Percentiles rank a stretch among this genome's conserved stretches.
Evolutionary conservation across 768 basidiomycete species (phyloP).

Genomic region (Strobilomyces confusus): DNA sequence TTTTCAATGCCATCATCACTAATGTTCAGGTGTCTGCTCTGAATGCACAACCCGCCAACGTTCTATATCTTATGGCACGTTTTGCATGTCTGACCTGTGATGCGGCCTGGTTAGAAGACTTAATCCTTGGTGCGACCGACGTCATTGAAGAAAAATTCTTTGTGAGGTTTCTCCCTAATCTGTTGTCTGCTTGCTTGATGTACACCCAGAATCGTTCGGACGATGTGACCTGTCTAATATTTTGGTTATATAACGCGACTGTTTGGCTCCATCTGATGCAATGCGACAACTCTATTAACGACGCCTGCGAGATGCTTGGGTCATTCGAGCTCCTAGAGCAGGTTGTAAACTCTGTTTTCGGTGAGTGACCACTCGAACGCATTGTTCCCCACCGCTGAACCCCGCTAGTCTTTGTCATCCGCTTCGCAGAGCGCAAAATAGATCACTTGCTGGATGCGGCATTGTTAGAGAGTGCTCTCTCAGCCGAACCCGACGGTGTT

Average conservation of each 20-base stretch:
- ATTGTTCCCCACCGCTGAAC: constrained; percentile 4
- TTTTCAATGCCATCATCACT: constrained; percentile 79
- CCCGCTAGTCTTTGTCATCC: constrained; percentile 83
- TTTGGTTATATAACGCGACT: constrained; percentile 93
- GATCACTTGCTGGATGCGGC: constrained; percentile 81
- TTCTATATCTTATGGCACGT: constrained; percentile 82
- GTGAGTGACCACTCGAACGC: constrained; percentile 38
- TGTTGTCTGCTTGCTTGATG: constrained; percentile 9
- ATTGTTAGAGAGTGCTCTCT: constrained; percentile 77
- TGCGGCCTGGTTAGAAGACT: constrained; percentile 87
- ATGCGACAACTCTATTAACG: constrained; percentile 74
- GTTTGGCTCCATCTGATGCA: constrained; percentile 89
- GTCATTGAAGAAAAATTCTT: constrained; percentile 90
- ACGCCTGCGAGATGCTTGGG: constrained; percentile 78
- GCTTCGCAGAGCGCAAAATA: constrained; percentile 84
- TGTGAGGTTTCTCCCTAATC: constrained; percentile 45
- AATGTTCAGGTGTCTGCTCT: constrained; percentile 67
- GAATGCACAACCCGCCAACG: constrained; percentile 86
- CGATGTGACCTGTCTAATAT: constrained; percentile 80
- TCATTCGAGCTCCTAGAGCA: constrained; percentile 87
- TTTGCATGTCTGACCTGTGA: constrained; percentile 94
- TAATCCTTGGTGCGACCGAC: constrained; percentile 88
- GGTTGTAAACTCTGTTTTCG: constrained; percentile 91
- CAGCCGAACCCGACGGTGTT: constrained; percentile 73
- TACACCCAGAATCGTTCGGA: constrained; percentile 67